phyloP scores from a whole-genome alignment of 2,329 filamentous ascomycete species.

The Xylariomycetidae sp. region DNA sequence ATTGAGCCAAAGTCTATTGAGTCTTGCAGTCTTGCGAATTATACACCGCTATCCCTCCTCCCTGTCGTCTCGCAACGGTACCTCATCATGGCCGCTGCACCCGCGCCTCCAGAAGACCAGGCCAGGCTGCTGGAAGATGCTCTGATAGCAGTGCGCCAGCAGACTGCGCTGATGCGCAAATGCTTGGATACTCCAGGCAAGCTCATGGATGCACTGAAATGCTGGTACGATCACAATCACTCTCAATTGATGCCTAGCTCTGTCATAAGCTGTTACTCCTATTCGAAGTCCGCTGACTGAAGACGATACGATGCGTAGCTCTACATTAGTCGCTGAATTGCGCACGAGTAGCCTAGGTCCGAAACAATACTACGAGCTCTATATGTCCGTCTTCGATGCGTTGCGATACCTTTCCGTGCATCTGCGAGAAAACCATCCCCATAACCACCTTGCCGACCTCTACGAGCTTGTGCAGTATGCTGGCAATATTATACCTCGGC shows the following conservation, averaged over 20 bases:
- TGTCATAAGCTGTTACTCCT: too few species aligned
- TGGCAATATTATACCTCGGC: slow-evolving; percentile 90
- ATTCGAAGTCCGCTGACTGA: too few species aligned
- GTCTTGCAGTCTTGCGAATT: too few species aligned
- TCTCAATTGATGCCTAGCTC: slow-evolving; percentile 1
- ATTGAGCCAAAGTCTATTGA: too few species aligned
- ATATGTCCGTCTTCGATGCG: slow-evolving; percentile 98
- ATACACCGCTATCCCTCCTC: neutral
- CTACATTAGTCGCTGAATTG: slow-evolving; percentile 95
- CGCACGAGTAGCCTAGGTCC: slow-evolving; percentile 96
- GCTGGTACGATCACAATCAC: slow-evolving; percentile 69
- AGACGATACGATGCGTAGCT: slow-evolving; percentile 54
- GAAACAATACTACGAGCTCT: slow-evolving; percentile 99
- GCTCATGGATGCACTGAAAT: slow-evolving; percentile 99
- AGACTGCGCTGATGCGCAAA: slow-evolving; percentile 95
- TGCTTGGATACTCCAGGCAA: slow-evolving; percentile 96
- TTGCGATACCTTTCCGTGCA: slow-evolving; percentile 94
- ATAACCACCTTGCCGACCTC: slow-evolving; percentile 95
- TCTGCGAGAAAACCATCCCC: slow-evolving; percentile 93
- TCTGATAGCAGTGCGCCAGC: slow-evolving; percentile 90
- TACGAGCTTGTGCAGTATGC: slow-evolving; percentile 98
- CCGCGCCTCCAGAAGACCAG: slow-evolving; percentile 70
- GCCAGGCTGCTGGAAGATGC: slow-evolving; percentile 96
- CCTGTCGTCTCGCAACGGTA: neutral
- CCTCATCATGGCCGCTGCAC: slow-evolving; percentile 40